Conservation (phyloP, 2,329 filamentous ascomycete species). For the Apiospora koreana region DNA sequence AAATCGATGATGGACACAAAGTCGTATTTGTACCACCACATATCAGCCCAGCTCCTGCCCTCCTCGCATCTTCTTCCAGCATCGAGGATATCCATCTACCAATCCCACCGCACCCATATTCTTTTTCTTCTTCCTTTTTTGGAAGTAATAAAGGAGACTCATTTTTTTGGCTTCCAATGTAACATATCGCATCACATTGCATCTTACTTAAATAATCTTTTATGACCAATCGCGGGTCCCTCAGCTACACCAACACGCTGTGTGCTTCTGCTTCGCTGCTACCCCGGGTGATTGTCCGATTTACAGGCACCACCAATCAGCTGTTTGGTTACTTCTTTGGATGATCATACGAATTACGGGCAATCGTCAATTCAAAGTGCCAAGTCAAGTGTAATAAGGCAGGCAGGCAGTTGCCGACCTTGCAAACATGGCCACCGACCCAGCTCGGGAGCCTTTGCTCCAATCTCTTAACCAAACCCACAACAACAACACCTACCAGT, state of each 20-base stretch:
- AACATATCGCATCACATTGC: neutral
- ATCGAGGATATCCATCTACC: neutral
- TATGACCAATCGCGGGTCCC: neutral
- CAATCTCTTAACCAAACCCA: neutral
- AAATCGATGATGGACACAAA: neutral
- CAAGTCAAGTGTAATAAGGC: neutral
- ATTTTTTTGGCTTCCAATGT: neutral
- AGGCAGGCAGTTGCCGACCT: neutral
- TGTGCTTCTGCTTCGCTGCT: neutral
- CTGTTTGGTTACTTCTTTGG: neutral
- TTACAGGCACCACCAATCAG: neutral
- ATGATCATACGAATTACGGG: neutral
- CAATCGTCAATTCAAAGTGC: too few species aligned
- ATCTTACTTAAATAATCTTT: too few species aligned
- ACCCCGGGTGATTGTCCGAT: neutral
- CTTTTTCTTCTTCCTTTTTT: too few species aligned
- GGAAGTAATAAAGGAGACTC: neutral
- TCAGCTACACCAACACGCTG: neutral
- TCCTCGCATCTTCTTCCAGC: neutral
- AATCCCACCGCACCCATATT: neutral
- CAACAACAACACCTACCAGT: neutral
- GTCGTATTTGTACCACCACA: neutral
- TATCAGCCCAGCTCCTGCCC: neutral
- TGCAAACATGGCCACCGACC: conserved; percentile 1
- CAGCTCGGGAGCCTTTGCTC: neutral